Conservation (phyloP, 2,329 filamentous ascomycete species). For the Calonectria hawksworthii region DNA sequence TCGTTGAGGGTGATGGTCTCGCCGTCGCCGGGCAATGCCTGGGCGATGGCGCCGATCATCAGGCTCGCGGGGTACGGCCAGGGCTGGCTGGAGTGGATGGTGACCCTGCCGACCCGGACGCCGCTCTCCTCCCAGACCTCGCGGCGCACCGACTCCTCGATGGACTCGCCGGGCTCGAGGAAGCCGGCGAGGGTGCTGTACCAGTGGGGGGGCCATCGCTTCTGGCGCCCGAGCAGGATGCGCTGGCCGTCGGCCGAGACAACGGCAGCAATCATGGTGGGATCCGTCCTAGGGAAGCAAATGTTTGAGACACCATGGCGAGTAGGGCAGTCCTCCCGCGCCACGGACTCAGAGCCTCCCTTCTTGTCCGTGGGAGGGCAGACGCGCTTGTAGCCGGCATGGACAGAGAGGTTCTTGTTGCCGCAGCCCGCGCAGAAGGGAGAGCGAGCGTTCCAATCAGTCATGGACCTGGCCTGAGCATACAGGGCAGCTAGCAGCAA, state of each 20-base stretch:
- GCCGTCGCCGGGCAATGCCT: constrained; percentile 79
- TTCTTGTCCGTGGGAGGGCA: constrained; percentile 79
- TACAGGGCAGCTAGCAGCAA: constrained; percentile 81
- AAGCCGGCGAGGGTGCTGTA: constrained; percentile 92
- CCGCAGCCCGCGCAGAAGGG: constrained; percentile 94
- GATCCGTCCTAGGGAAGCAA: constrained; percentile 91
- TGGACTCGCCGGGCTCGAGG: constrained; percentile 86
- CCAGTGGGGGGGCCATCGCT: constrained; percentile 86
- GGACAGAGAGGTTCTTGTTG: constrained; percentile 81
- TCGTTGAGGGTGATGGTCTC: constrained; percentile 91
- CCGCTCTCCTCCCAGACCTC: constrained; percentile 92
- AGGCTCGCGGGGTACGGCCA: constrained; percentile 90
- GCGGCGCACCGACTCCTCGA: constrained; percentile 86
- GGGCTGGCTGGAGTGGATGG: constrained; percentile 87
- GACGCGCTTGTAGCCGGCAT: constrained; percentile 84
- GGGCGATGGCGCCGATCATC: constrained; percentile 90
- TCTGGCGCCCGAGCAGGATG: constrained; percentile 86
- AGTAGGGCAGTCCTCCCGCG: constrained; percentile 82
- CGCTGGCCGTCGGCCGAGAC: constrained; percentile 83
- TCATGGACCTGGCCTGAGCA: constrained; percentile 86
- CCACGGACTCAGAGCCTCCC: constrained; percentile 59
- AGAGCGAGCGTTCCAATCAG: constrained; percentile 96
- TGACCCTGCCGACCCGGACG: constrained; percentile 80
- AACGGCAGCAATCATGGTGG: constrained; percentile 95
- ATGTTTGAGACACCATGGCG: constrained; percentile 91